Evolutionary conservation across 345 rosid genomes (phyloP).

Genomic region (Citrus maxima): DNA sequence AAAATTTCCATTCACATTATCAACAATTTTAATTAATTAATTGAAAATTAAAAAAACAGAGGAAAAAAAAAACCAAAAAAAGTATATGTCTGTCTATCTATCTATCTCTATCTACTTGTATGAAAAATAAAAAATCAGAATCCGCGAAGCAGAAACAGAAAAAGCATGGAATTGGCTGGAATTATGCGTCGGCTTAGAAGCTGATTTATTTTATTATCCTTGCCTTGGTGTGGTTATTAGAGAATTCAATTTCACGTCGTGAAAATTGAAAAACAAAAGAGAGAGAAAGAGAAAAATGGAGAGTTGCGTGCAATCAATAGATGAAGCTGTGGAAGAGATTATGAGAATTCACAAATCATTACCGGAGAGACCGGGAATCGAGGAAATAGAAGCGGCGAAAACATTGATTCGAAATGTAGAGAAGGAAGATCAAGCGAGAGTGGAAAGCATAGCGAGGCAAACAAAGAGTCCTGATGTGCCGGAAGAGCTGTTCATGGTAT

Average conservation of each 20-base stretch:
- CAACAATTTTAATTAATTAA: not conserved
- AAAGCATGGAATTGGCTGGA: slow-evolving; percentile 25
- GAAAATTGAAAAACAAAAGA: not conserved
- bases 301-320: slow-evolving; percentile 35
- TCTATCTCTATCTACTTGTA: too few relatives aligned
- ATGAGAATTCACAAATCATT: slow-evolving; percentile 84
- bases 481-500: slow-evolving; percentile 59
- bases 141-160: slow-evolving; percentile 14
- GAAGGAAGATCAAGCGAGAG: slow-evolving; percentile 61
- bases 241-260: not conserved
- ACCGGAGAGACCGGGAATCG: slow-evolving; percentile 69
- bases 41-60: not conserved
- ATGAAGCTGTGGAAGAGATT: slow-evolving; percentile 71
- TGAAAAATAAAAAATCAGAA: slow-evolving; percentile 7
- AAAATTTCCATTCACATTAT: not conserved
- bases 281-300: slow-evolving; percentile 29
- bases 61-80: not conserved
- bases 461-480: slow-evolving; percentile 51
- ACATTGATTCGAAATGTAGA: slow-evolving; percentile 63
- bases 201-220: not conserved
- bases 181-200: not conserved
- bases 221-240: too few relatives aligned
- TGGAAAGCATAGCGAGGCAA: slow-evolving; percentile 61
- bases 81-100: not conserved
- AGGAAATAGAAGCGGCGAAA: slow-evolving; percentile 76